Conservation (phyloP, 352 stramenopile species). For the Paralagenidium karlingii region DNA sequence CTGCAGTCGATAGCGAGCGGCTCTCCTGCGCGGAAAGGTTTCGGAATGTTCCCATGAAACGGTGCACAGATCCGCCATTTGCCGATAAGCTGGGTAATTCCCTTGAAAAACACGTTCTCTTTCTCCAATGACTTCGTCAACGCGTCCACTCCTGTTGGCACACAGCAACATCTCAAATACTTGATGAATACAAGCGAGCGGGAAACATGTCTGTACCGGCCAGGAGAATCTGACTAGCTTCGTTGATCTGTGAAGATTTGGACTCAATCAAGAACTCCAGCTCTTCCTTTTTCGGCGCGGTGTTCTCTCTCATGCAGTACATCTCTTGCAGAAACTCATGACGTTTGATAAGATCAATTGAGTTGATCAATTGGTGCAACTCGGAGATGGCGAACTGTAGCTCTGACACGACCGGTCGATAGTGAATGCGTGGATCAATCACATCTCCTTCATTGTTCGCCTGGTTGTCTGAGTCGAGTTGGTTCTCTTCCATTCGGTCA, state of each 20-base stretch:
- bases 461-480: constrained; percentile 12
- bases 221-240: constrained; percentile 61
- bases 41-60: constrained; percentile 79
- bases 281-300: constrained; percentile 65
- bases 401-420: constrained; percentile 72
- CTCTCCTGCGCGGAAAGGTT: constrained; percentile 74
- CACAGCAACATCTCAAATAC: too few relatives aligned
- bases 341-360: constrained; percentile 70
- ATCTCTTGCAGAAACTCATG: constrained; percentile 78
- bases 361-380: constrained; percentile 79
- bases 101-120: constrained; percentile 77
- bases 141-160: constrained; percentile 60
- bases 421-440: constrained; percentile 79
- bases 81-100: constrained; percentile 56
- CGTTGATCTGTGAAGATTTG: constrained; percentile 62
- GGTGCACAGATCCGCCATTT: constrained; percentile 82
- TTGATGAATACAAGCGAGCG: too few relatives aligned
- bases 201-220: constrained; percentile 6
- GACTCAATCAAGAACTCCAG: constrained; percentile 66
- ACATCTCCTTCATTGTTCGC: constrained; percentile 38
- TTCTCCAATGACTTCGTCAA: constrained; percentile 61
- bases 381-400: constrained; percentile 66
- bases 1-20: constrained; percentile 77
- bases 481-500: constrained; percentile 12
- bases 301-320: constrained; percentile 78